A percentile compares a stretch with the other conserved stretches of the same genome.
Evolutionary conservation across 805 yeast genomes (phyloP).

Genomic region (Saccharomyces mikatae): DNA sequence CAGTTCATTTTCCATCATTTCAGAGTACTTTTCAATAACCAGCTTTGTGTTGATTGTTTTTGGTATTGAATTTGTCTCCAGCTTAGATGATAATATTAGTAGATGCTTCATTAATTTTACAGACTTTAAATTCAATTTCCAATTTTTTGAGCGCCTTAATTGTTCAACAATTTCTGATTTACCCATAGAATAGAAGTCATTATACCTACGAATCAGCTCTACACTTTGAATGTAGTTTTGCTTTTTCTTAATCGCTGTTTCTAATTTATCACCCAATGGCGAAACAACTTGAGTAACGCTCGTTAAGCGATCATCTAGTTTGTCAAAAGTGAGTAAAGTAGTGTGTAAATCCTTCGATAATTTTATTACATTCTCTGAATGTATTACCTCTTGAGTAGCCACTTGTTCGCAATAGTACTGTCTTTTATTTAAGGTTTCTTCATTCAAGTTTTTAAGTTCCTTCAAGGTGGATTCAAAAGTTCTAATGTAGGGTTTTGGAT

Average conservation of each 20-base stretch:
- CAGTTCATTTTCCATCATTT: constrained; percentile 63
- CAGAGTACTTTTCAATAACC: constrained; percentile 61
- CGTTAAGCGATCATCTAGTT: constrained; percentile 28
- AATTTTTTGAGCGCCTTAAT: constrained; percentile 44
- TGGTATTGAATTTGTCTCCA: constrained; percentile 47
- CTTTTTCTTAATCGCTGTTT: constrained; percentile 60
- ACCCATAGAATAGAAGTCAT: constrained; percentile 51
- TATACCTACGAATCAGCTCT: constrained; percentile 66
- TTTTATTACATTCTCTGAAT: constrained; percentile 56
- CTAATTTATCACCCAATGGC: constrained; percentile 63
- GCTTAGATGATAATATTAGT: constrained; percentile 53
- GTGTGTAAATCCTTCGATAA: constrained; percentile 16
- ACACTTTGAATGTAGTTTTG: constrained; percentile 67
- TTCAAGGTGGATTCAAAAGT: constrained; percentile 81
- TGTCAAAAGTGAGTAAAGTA: constrained; percentile 18
- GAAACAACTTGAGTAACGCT: constrained; percentile 51
- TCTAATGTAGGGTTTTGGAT: constrained; percentile 90
- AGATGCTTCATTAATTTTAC: constrained; percentile 64
- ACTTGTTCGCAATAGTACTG: constrained; percentile 49
- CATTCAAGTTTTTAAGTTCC: constrained; percentile 55
- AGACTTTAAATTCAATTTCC: constrained; percentile 45
- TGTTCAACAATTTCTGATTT: constrained; percentile 48
- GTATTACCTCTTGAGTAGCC: constrained; percentile 52
- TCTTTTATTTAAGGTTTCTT: constrained; percentile 46
- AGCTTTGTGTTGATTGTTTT: constrained; percentile 32